Base-by-base conservation (phyloP, 345 rosid species). In the Gossypium mustelinum region DNA sequence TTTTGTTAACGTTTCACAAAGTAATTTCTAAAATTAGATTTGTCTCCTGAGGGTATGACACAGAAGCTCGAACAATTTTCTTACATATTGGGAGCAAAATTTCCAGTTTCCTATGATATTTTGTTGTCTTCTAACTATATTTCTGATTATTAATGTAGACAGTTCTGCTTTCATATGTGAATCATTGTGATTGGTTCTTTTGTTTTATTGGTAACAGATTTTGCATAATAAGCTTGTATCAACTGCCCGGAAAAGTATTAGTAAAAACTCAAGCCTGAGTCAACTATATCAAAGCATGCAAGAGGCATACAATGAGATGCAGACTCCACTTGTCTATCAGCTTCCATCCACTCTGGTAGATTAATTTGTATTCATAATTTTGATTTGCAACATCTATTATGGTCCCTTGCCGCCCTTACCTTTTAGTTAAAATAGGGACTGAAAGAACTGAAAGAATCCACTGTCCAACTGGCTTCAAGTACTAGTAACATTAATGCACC, bases 391-490 rank as follows among this genome's bases (percentile, higher is more conserved):
- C 0, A 14, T 45, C 17, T 63, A 14, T 66, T 61, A 51, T 76
- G 34, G 39, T 76, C 57, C 52, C 52, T 25, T 47, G 50, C 65
- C 68, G 39, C 14, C 59, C 85, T 78, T 18, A 81, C 48, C 27
- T 60, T 57, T 66, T 63, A 47, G 70, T 24, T 83, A 75, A 54
- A 72, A 29, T 85, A 94, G 97, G 98, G 97, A 72, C 84, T 92
- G 57, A 94, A 77, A 83, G 97, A 89, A 83, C 85, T 94, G 82
- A 92, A 86, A 82, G 98, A 92, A 69, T 89, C 98, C 79, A 92
- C 94, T 52, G 82, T 90, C 84, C 91, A 88, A 75, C 76, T 82
- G 57, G 92, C 91, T 17, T 90, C 97, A 52, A 90, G 93, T 56
- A 82, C 87, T 29, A 97, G 97, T 70, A 88, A 84, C 76, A 89